Evolutionary conservation across 1,284 basidiomycete species (phyloP), one percentile per base, ranked within the genome.

Genomic region (Sanghuangporus sanghuang): DNA sequence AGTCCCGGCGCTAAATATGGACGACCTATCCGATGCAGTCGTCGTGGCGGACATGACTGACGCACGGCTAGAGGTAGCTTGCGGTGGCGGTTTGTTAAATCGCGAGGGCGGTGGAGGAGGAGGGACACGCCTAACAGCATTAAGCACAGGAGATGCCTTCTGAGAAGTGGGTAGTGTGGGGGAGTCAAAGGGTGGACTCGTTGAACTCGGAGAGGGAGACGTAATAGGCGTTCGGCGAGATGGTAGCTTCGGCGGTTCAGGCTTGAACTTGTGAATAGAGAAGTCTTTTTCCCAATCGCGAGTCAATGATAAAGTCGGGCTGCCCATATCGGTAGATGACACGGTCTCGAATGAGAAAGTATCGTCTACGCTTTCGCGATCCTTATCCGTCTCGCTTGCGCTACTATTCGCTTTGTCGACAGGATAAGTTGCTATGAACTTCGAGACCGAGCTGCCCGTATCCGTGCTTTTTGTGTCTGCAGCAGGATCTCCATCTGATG

Each of bases 271-370:
- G 8, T 50, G 52, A 53, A 71, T 70, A 64, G 75, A 75, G 35
- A 72, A 67, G 57, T 69, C 69, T 36, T 71, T 67, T 55, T 71
- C 72, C 74, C 73, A 75, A 48, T 75, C 73, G 44, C 66, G 70
- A 6, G 67, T 68, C 16, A 70, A 71, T 38, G 72, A 71, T 32
- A 69, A 62, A 39, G n/a, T 61, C 36, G 62, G 68, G 53, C 62
- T 67, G 57, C 61, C 59, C 12, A 58, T 35, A 48, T 61, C 59
- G 21, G 52, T 59, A 21, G 67, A 66, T 6, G 85, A 84, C 18
- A 91, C 80, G 57, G 88, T 82, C 70, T 91, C 89, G 68, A 85
- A 91, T 38, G 65, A 66, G 39, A 65, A 63, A 0, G 87, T 88
- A 64, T 89, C 89, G 62, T 81, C 79, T 11, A 90, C 78, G 68